Evolutionary conservation across 2,329 filamentous ascomycete genomes (phyloP).

Genomic region (Talaromyces sp.): DNA sequence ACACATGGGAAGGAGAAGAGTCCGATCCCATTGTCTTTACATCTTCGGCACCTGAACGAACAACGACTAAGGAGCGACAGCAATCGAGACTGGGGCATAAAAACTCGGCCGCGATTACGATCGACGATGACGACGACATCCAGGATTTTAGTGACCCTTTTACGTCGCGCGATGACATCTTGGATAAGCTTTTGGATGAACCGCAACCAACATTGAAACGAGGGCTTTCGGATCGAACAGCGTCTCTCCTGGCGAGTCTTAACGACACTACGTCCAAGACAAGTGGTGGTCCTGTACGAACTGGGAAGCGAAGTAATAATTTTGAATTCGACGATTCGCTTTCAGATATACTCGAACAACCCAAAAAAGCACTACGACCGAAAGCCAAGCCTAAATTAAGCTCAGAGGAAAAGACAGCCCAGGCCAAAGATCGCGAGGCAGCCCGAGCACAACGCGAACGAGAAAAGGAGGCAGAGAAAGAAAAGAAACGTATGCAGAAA

Average conservation of each 20-base stretch:
- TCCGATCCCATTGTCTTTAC: slow-evolving; percentile 42
- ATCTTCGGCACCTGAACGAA: slow-evolving; percentile 32
- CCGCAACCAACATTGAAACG: slow-evolving; percentile 15
- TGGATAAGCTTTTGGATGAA: slow-evolving; percentile 22
- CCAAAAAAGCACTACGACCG: slow-evolving; percentile 4
- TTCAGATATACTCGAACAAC: slow-evolving; percentile 42
- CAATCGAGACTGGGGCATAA: neutral
- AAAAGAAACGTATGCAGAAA: slow-evolving; percentile 38
- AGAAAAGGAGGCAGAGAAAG: slow-evolving; percentile 56
- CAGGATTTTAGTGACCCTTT: slow-evolving; percentile 32
- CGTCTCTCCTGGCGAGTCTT: slow-evolving; percentile 35
- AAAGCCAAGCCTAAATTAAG: slow-evolving; percentile 43
- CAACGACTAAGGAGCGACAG: slow-evolving; percentile 4
- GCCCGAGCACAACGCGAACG: slow-evolving; percentile 45
- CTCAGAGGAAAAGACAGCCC: slow-evolving; percentile 39
- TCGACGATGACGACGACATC: slow-evolving; percentile 33
- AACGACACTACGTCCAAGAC: slow-evolving; percentile 4
- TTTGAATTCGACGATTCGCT: slow-evolving; percentile 14
- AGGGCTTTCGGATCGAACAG: slow-evolving; percentile 36
- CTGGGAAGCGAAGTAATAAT: neutral
- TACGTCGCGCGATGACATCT: slow-evolving; percentile 17
- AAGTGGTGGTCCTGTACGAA: neutral
- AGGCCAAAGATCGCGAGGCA: slow-evolving; percentile 51
- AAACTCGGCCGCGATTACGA: slow-evolving; percentile 26
- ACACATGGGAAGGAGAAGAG: slow-evolving; percentile 19